Conservation (phyloP, 192 early-diverging fungal species). For the Powellomyces hirtus region DNA sequence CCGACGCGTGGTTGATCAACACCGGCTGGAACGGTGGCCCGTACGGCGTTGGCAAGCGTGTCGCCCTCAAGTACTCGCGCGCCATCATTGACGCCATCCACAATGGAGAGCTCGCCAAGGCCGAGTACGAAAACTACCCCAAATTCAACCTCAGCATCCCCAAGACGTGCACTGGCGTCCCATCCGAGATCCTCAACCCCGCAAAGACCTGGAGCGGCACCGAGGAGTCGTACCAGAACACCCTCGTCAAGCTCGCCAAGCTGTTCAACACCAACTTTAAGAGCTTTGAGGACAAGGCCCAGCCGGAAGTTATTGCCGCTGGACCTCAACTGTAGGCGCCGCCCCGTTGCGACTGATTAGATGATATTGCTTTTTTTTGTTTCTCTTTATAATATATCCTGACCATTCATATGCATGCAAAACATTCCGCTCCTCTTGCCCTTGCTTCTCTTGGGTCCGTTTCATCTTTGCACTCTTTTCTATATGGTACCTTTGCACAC, state of each 20-base stretch:
- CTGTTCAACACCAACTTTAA: slow-evolving; percentile 92
- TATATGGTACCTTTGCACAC: no score
- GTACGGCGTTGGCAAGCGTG: slow-evolving; percentile 87
- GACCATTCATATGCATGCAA: no score
- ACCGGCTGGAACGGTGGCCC: slow-evolving; percentile 95
- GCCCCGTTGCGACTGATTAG: no score
- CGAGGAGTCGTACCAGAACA: slow-evolving; percentile 58
- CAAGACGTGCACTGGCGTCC: slow-evolving; percentile 72
- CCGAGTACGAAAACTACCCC: slow-evolving; percentile 82
- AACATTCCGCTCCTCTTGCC: no score
- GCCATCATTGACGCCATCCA: slow-evolving; percentile 98
- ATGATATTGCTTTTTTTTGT: no score
- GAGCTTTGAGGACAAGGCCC: slow-evolving; percentile 68
- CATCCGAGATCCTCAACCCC: slow-evolving; percentile 84
- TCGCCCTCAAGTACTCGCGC: slow-evolving; percentile 93
- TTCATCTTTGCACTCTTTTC: no score
- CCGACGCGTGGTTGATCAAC: slow-evolving; percentile 91
- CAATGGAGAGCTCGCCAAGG: slow-evolving; percentile 82
- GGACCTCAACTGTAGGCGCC: slow-evolving; percentile 13
- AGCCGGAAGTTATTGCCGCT: slow-evolving; percentile 23
- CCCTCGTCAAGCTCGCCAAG: slow-evolving; percentile 72
- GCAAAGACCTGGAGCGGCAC: slow-evolving; percentile 81
- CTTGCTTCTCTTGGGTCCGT: no score
- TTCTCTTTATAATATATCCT: no score
- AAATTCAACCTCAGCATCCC: slow-evolving; percentile 89